Percentiles rank a stretch among this genome's conserved stretches.
These are phyloP conservation scores for Mucor plumbeus DNA, from an alignment of 371 early-diverging fungal species.

Conservation along the genomic window DNA sequence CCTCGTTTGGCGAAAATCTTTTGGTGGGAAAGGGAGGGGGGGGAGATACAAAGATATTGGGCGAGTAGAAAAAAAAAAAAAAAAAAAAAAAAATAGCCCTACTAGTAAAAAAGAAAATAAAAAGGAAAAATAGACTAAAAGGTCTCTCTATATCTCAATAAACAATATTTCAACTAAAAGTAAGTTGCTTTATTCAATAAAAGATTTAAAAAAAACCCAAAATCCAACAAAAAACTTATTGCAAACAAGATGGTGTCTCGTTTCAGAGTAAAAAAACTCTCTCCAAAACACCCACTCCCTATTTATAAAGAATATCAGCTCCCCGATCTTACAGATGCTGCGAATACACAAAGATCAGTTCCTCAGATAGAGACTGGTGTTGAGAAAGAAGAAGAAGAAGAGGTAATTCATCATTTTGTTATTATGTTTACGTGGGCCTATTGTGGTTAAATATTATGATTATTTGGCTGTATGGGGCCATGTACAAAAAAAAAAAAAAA, in stretches of 20 bases:
- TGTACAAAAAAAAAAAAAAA: background rate
- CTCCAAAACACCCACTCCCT: conserved; percentile 81
- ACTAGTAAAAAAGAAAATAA: background rate
- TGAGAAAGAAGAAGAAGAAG: conserved; percentile 75
- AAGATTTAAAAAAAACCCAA: conserved; percentile 13
- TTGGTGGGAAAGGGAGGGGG: background rate
- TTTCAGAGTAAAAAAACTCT: conserved; percentile 92
- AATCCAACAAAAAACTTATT: background rate
- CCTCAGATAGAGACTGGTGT: conserved; percentile 76
- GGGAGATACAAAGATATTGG: background rate
- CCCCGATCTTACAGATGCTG: conserved; percentile 83
- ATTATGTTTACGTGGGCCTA: background rate
- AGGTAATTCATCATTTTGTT: conserved; percentile 45
- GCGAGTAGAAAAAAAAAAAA: conserved; percentile 1
- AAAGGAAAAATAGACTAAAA: background rate
- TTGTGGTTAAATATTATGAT: background rate
- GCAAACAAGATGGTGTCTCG: conserved; percentile 62
- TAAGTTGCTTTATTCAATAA: conserved; percentile 12
- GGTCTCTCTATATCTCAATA: background rate
- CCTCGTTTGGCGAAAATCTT: background rate
- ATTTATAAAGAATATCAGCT: conserved; percentile 83
- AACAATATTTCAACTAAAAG: background rate
- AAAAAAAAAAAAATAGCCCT: too few species aligned
- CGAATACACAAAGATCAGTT: conserved; percentile 74
- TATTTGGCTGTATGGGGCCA: conserved; percentile 6